Evolutionary conservation across 192 early-diverging fungal species (phyloP), one percentile per base, ranked within the genome.

Genomic region (Thoreauomyces humboldtii): DNA sequence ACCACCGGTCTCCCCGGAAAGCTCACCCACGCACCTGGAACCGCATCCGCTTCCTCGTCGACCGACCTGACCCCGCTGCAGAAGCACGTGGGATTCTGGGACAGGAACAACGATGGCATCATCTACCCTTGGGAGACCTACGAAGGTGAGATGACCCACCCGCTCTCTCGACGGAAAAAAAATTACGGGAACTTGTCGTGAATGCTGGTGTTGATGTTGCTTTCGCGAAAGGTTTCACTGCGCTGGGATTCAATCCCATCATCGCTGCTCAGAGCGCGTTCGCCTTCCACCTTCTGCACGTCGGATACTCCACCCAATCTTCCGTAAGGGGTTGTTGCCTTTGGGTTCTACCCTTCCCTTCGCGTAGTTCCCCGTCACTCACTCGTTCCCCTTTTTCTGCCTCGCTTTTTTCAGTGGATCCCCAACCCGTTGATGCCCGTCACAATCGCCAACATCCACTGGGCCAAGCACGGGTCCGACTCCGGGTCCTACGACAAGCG

Each of bases 31-130:
- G n/a, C n/a, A n/a, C n/a, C n/a, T n/a, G n/a, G n/a, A n/a, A n/a
- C n/a, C n/a, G n/a, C n/a, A n/a, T n/a, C n/a, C n/a, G n/a, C n/a
- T n/a, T n/a, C n/a, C n/a, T n/a, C n/a, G n/a, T n/a, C n/a, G n/a
- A n/a, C n/a, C n/a, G n/a, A n/a, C n/a, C 5, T 52, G 25, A 52
- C 50, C 21, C 55, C 55, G 2, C 56, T 82, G 12, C 80, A 80
- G 67, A 69, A 82, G 73, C 81, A 82, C 51, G 75, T 79, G 27
- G 60, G 51, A 7, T 82, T 76, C 66, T 82, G 69, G 31, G 81
- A 82, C 58, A n/a, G 55, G 11, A 62, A 70, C 34, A 29, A 50
- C 4, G 72, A 79, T 52, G 77, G 80, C 7, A 45, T 82, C 21
- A 79, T 82, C 36, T 63, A 60, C 4, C 67, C 67, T 7, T 69